Base-by-base conservation (phyloP, 345 rosid species). In the Bretschneidera sinensis region DNA sequence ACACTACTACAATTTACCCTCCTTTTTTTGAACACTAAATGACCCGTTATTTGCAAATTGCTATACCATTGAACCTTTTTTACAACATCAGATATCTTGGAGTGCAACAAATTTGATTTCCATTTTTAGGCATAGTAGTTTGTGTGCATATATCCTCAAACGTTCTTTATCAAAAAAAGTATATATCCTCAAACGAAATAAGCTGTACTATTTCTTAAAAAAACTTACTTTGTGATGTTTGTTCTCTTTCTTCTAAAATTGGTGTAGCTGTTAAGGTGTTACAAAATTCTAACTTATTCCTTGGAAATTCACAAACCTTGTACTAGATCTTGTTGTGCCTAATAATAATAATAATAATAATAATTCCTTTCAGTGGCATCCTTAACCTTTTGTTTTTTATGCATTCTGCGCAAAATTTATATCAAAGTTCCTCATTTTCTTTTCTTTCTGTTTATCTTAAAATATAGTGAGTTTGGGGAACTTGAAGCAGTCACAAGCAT, bases 401-500 rank as follows among this genome's bases (percentile, higher is more conserved):
- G 31, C 14, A 67, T 17, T 48, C 4, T 39, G 16, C 20, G 21
- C 21, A 8, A 11, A 22, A 33, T 4, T 54, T n/a, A n/a, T n/a
- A n/a, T n/a, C n/a, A n/a, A n/a, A n/a, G n/a, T n/a, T n/a, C n/a
- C n/a, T n/a, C n/a, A n/a, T n/a, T n/a, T n/a, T n/a, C n/a, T n/a
- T n/a, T n/a, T n/a, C n/a, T n/a, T n/a, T 9, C 43, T 16, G 33
- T 62, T 35, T 31, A 43, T 48, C 45, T 17, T 24, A 1, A 19
- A 18, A 59, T 70, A 62, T 35, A 87, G 88, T 72, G 90, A 76
- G 59, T 84, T 77, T 70, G 86, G 75, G 79, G 89, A 87, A 66
- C 83, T 81, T 62, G 92, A 83, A 80, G 83, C 79, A 39, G 74
- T 78, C 43, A 82, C 83, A 75, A 80, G 67, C 75, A 78, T 78